phyloP scores from a whole-genome alignment of 2,329 filamentous ascomycete genomes.

The Harringtonia aguacate region DNA sequence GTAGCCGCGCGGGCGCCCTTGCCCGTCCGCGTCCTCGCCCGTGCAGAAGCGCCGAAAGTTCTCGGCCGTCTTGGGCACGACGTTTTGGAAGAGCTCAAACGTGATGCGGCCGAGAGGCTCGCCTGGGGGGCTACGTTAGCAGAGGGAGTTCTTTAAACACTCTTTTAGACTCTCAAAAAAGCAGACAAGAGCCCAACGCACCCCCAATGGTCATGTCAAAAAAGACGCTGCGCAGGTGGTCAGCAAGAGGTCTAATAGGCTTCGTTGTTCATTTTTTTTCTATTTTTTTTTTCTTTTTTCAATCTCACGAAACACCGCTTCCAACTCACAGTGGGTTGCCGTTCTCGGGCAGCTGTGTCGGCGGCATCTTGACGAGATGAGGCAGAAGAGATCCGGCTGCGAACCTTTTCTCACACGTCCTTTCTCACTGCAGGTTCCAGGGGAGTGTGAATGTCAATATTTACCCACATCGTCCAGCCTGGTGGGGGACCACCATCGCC shows the following conservation, averaged over 20 bases:
- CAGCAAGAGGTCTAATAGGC: slow-evolving; percentile 12
- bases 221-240: slow-evolving; percentile 20
- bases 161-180: too few species aligned
- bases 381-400: too few species aligned
- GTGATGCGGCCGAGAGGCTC: slow-evolving; percentile 79
- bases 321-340: slow-evolving; percentile 36
- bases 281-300: not conserved
- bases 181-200: slow-evolving; percentile 28
- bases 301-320: not conserved
- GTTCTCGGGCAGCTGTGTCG: slow-evolving; percentile 33
- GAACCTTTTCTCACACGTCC: too few species aligned
- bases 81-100: slow-evolving; percentile 80
- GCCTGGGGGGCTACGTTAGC: slow-evolving; percentile 38
- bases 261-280: not conserved
- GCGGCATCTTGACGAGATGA: slow-evolving; percentile 22
- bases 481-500: too few species aligned
- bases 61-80: slow-evolving; percentile 80
- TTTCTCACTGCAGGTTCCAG: too few species aligned
- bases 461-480: too few species aligned
- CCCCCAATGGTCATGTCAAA: slow-evolving; percentile 55
- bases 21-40: slow-evolving; percentile 72
- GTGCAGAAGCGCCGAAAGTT: slow-evolving; percentile 98
- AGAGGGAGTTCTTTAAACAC: too few species aligned
- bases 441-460: too few species aligned
- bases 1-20: slow-evolving; percentile 78